Evolutionary conservation across 345 rosid genomes (phyloP), one percentile per base, ranked within the genome.

Genomic region (Populus deltoides): DNA sequence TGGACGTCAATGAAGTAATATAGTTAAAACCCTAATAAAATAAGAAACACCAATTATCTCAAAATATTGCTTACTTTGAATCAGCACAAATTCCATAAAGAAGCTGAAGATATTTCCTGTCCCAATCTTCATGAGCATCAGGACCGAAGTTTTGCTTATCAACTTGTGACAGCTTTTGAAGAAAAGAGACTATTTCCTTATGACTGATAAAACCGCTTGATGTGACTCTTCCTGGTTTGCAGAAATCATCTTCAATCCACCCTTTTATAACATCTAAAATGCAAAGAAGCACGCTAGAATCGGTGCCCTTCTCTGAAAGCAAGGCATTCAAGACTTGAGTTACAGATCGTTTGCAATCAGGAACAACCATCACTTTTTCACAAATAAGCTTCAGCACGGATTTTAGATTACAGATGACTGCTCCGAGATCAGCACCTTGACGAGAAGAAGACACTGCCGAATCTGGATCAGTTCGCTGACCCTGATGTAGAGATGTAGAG

Each of bases 221-320:
- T 35, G 87, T 57, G 71, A 81, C 87, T 79, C 88, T 73, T 71
- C 94, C 93, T 66, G 89, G 86, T 79, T 90, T 92, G 88, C 88
- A 74, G 68, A 86, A 85, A 75, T 92, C 92, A 82, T 90, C 94
- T 87, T 93, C 98, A 71, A 92, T 79, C 99, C 99, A 96, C 86
- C 92, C 90, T 83, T 90, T 96, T 77, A 92, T 76, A 76, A 91
- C 90, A 85, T 93, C 98, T 43, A 96, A 86, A 86, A 93, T 89
- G 88, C 97, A 92, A 72, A 93, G 93, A 83, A 96, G 97, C 82
- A 96, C 94, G 73, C 91, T 91, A 67, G 97, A 82, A 87, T 92
- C 98, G 36, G 97, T 93, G 57, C 97, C 95, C 81, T 91, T 96
- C 83, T 96, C 99, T 13, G 97, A 92, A 53, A 96, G 93, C 84